Percentiles rank a stretch among this genome's conserved stretches.
Evolutionary conservation across 2,329 filamentous ascomycete genomes (phyloP).

Genomic region (Phialocephala subalpina): DNA sequence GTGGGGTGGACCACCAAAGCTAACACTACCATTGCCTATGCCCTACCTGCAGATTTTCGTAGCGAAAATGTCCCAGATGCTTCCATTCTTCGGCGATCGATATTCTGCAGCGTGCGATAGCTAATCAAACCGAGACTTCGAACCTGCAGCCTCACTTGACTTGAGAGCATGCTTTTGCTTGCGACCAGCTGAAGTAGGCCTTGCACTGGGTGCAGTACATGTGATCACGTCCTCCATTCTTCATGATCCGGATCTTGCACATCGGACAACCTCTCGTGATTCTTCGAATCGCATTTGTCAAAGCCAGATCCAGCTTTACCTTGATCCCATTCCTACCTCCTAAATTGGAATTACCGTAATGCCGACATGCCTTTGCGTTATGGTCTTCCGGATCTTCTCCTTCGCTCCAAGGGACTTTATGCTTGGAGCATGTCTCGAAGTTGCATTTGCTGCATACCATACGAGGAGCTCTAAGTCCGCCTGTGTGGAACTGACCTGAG

Average conservation of each 20-base stretch:
- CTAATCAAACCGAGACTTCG: no score
- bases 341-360: not conserved
- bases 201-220: not conserved
- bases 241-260: not conserved
- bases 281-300: not conserved
- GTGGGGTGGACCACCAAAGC: no score
- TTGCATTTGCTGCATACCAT: not conserved
- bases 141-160: not conserved
- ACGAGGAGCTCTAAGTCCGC: not conserved
- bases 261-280: not conserved
- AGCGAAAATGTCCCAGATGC: no score
- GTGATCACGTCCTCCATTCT: not conserved
- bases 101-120: no score
- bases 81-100: no score
- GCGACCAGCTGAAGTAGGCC: not conserved
- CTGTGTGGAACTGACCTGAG: not conserved
- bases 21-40: no score
- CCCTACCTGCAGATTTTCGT: no score
- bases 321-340: not conserved
- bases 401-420: not conserved
- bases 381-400: not conserved
- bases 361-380: not conserved
- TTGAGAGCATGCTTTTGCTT: not conserved
- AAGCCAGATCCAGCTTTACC: not conserved
- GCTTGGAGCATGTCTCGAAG: not conserved